Evolutionary conservation across 2,329 filamentous ascomycete species (phyloP).

Genomic region (Talaromyces sp.): DNA sequence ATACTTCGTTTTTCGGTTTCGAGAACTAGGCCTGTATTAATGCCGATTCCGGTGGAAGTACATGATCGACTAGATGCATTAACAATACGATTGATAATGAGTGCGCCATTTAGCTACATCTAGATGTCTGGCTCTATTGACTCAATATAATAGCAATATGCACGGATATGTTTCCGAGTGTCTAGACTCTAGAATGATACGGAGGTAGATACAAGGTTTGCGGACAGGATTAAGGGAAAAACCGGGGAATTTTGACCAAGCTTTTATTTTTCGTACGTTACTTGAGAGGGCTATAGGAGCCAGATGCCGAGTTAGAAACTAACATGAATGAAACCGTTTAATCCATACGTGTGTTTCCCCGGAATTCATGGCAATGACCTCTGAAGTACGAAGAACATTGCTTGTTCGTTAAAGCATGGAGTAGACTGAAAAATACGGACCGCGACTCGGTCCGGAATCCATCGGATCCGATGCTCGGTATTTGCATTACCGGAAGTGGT

Average conservation of each 20-base stretch:
- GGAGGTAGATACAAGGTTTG: not conserved
- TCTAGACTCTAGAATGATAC: not conserved
- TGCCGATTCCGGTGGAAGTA: constrained; percentile 1
- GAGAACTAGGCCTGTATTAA: not conserved
- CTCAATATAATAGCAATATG: not conserved
- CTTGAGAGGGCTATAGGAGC: not conserved
- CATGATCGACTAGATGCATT: not conserved
- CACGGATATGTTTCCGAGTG: not conserved
- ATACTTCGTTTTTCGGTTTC: not conserved
- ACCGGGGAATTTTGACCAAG: not conserved
- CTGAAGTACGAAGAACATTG: not conserved
- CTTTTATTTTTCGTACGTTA: not conserved
- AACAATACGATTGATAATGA: not conserved
- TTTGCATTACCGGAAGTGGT: constrained; percentile 3
- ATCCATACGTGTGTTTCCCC: not conserved
- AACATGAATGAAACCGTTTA: not conserved
- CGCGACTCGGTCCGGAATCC: not conserved
- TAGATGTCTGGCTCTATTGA: not conserved
- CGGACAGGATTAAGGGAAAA: not conserved
- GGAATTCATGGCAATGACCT: not conserved
- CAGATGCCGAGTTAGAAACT: no score
- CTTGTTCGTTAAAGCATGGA: not conserved
- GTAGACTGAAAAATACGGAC: not conserved
- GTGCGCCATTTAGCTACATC: not conserved
- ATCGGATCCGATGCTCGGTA: not conserved